A percentile compares a stretch with the other conserved stretches of the same genome.
phyloP scores from a whole-genome alignment of 129 eudicot species.

The Ambrosia trifida region DNA sequence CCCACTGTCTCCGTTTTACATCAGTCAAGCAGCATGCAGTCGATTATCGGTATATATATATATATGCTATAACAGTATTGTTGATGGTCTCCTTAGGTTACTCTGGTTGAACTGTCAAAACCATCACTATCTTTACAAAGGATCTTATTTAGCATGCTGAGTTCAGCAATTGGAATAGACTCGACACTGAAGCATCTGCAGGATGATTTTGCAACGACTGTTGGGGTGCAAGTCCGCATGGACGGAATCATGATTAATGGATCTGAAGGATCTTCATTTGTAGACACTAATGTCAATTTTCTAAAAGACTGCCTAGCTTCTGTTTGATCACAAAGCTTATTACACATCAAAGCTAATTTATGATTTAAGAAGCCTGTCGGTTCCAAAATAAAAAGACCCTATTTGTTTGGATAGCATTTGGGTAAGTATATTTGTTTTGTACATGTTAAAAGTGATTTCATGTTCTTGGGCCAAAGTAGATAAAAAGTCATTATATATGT shows the following conservation, averaged over 20 bases:
- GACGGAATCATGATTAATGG: slow-evolving; percentile 68
- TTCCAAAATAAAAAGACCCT: neutral
- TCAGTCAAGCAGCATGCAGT: neutral
- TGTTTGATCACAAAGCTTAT: slow-evolving; percentile 31
- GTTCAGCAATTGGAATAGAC: slow-evolving; percentile 57
- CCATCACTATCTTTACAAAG: slow-evolving; percentile 64
- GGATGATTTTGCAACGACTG: slow-evolving; percentile 42
- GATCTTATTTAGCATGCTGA: slow-evolving; percentile 56
- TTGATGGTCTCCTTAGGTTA: slow-evolving; percentile 51
- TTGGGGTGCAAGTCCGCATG: slow-evolving; percentile 86
- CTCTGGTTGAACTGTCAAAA: slow-evolving; percentile 74
- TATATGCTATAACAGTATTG: neutral
- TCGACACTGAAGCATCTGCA: slow-evolving; percentile 50
- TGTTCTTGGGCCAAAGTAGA: too few relatives aligned
- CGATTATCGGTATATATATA: neutral
- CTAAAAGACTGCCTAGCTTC: slow-evolving; percentile 55
- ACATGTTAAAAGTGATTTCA: too few relatives aligned
- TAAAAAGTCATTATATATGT: too few relatives aligned
- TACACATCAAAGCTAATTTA: neutral
- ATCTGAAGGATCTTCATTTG: slow-evolving; percentile 49
- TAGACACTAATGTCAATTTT: slow-evolving; percentile 41
- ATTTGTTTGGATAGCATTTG: too few relatives aligned
- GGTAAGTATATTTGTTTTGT: neutral
- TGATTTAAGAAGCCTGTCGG: neutral
- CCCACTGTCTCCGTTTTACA: neutral